Evolutionary conservation across 2,329 filamentous ascomycete genomes (phyloP).

Genomic region (Epichloe festucae): DNA sequence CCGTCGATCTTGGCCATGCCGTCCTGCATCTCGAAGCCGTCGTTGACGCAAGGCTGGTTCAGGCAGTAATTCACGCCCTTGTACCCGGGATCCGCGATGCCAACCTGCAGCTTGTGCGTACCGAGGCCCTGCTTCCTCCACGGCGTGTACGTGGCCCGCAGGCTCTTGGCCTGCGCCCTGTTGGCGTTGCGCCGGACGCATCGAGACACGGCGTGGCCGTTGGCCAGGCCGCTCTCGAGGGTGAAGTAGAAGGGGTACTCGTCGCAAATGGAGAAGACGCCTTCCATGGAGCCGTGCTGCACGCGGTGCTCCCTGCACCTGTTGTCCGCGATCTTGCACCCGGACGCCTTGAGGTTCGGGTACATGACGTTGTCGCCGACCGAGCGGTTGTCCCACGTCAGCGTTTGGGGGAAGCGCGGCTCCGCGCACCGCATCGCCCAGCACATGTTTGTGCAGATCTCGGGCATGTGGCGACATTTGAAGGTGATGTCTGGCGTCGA

Average conservation of each 20-base stretch:
- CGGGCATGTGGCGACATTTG: conserved; percentile 9
- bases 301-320: neutral
- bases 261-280: neutral
- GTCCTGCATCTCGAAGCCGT: conserved; percentile 3
- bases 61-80: conserved; percentile 2
- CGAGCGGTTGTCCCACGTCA: conserved; percentile 7
- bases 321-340: neutral
- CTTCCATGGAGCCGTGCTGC: neutral
- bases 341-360: neutral
- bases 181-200: conserved; percentile 1
- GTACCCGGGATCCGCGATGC: neutral
- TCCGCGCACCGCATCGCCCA: conserved; percentile 12
- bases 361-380: neutral
- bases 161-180: neutral
- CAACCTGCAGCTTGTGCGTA: neutral
- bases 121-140: neutral
- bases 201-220: neutral
- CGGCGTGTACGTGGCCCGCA: neutral
- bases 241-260: conserved; percentile 1
- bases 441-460: conserved; percentile 14
- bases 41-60: conserved; percentile 3
- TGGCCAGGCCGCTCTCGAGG: neutral
- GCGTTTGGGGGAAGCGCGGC: conserved; percentile 8
- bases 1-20: conserved; percentile 1
- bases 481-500: conserved; percentile 10